These are phyloP conservation scores for Torrubiellomyces zombiae DNA, from an alignment of 2,329 filamentous ascomycete species.

Conservation along the genomic window DNA sequence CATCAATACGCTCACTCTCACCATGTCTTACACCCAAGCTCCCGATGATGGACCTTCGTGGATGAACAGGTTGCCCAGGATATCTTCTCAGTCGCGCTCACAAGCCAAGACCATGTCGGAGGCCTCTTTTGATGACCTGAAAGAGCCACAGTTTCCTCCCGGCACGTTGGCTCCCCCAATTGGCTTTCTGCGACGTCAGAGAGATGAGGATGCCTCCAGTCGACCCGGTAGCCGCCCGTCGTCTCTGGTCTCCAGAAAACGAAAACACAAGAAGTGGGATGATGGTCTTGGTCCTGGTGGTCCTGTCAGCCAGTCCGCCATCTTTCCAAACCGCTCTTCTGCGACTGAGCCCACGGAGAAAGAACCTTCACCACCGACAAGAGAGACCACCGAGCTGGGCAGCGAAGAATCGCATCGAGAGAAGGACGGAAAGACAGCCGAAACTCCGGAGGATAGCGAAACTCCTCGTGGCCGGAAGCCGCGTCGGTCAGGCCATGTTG, in stretches of 20 bases:
- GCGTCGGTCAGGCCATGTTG: conserved; percentile 21
- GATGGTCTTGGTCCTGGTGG: conserved; percentile 65
- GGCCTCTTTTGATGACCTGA: conserved; percentile 50
- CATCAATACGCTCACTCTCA: conserved; percentile 90
- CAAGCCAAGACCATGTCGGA: conserved; percentile 75
- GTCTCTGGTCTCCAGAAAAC: conserved; percentile 41
- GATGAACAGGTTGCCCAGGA: conserved; percentile 81
- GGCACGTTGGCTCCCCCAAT: conserved; percentile 58
- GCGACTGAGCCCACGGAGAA: conserved; percentile 12
- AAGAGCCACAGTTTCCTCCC: conserved; percentile 42
- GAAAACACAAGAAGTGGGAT: conserved; percentile 52
- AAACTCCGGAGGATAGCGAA: conserved; percentile 3
- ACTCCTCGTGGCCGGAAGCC: too few relatives aligned
- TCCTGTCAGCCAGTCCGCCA: conserved; percentile 78
- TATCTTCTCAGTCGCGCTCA: conserved; percentile 54
- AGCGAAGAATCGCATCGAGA: conserved; percentile 18
- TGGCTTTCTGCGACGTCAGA: conserved; percentile 67
- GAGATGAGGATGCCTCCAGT: conserved; percentile 51
- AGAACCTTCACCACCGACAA: conserved; percentile 11
- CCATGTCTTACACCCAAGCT: conserved; percentile 87
- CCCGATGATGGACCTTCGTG: conserved; percentile 79
- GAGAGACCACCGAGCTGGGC: conserved; percentile 14
- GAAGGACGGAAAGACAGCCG: conserved; percentile 9
- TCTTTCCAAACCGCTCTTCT: conserved; percentile 45
- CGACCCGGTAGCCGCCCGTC: conserved; percentile 39